Base-by-base conservation (phyloP, 345 rosid species). In the Brassica juncea region DNA sequence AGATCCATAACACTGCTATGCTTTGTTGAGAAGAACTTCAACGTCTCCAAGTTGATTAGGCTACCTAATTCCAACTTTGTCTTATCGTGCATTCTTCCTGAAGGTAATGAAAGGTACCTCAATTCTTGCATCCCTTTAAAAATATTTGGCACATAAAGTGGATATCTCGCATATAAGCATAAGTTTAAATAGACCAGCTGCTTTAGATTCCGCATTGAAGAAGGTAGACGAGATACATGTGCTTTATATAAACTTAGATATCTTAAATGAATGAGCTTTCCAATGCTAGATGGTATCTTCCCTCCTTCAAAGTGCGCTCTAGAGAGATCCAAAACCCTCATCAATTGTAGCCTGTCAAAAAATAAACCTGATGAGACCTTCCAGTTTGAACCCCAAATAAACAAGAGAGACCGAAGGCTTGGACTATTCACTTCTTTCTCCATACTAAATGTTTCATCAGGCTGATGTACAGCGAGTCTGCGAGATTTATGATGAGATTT, bases 251-350 rank as follows among this genome's bases (percentile, higher is more conserved):
- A 66, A 10, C 84, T 77, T 63, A 82, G 44, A 28, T 72, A 82
- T 82, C 71, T 82, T 62, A 82, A 73, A 23, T 82, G 87, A 14
- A 84, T 81, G 58, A 88, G 82, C 3, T 70, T 62, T 1, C 88
- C 84, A 4, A 85, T 72, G 12, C 8, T 76, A 58, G 66, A 47
- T 0, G 80, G 84, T n/a, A 86, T 27, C 23, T 47, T 78, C 5
- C 82, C 81, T 27, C 14, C 57, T 2, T 3, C 0, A 6, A 44
- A 2, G 11, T 42, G 49, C 49, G 49, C 4, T 12, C 4, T 31
- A 10, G 72, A 84, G 2, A 86, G 71, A 58, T 84, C 78, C 4
- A 87, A 25, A n/a, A 86, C 77, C 65, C 86, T 80, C 5, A 89
- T 63, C 34, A 82, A 23, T 5, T 60, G 66, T 30, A 78, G 64